Percentiles rank a stretch among this genome's conserved stretches.
These are phyloP conservation scores for Boeremia exigua DNA, from an alignment of 2,329 filamentous ascomycete genomes.

Conservation along the genomic window DNA sequence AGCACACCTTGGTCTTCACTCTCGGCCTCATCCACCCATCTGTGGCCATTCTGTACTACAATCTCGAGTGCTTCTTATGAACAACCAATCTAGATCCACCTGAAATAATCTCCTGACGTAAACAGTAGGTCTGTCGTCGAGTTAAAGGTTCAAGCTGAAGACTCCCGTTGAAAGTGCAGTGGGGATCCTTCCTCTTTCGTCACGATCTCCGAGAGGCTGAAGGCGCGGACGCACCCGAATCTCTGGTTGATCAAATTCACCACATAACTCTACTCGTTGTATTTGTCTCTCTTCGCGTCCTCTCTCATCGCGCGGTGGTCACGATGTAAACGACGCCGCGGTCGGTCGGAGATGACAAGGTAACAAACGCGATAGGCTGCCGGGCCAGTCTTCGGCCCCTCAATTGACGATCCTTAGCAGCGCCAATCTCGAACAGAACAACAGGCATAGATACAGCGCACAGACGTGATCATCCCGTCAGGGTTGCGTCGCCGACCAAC, in stretches of 20 bases:
- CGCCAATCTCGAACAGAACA: slow-evolving; percentile 2
- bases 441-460: slow-evolving; percentile 1
- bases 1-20: no score
- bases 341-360: slow-evolving; percentile 6
- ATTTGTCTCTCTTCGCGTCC: not conserved
- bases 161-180: not conserved
- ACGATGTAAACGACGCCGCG: not conserved
- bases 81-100: not conserved
- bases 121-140: not conserved
- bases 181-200: slow-evolving; percentile 20
- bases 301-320: not conserved
- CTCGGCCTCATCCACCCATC: no score
- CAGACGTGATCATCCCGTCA: slow-evolving; percentile 3
- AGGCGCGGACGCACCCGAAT: slow-evolving; percentile 18
- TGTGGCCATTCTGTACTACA: no score
- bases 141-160: slow-evolving; percentile 12
- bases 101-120: not conserved
- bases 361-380: not conserved
- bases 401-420: slow-evolving; percentile 11
- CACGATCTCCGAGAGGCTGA: slow-evolving; percentile 20
- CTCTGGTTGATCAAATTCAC: slow-evolving; percentile 15
- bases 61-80: not conserved
- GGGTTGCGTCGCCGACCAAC: slow-evolving; percentile 13
- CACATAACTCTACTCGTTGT: slow-evolving; percentile 17
- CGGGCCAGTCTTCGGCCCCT: not conserved